These are phyloP conservation scores for Trichosporon ovoides DNA, from an alignment of 1,284 basidiomycete genomes.

Conservation along the genomic window DNA sequence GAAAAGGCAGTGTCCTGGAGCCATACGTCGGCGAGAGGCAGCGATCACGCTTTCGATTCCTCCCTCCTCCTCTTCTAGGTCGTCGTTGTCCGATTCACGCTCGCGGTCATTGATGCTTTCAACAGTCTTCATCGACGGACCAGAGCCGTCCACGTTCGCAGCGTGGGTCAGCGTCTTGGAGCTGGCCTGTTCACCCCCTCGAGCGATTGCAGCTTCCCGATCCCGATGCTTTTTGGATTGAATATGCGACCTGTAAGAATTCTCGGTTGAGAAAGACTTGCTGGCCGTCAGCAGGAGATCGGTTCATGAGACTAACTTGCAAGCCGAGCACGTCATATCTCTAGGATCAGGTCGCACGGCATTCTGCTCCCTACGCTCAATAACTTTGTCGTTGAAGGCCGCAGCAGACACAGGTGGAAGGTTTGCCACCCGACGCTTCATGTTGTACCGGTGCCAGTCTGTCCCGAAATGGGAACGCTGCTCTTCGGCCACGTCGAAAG, in stretches of 20 bases:
- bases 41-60: constrained; percentile 72
- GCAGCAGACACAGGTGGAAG: constrained; percentile 76
- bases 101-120: no score
- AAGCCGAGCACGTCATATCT: constrained; percentile 67
- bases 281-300: constrained; percentile 49
- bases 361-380: constrained; percentile 68
- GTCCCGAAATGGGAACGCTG: constrained; percentile 89
- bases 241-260: constrained; percentile 82
- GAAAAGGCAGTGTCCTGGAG: constrained; percentile 75
- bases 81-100: constrained; percentile 51
- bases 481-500: constrained; percentile 75
- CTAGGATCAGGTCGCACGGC: constrained; percentile 62
- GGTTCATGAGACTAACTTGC: constrained; percentile 61
- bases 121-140: neutral
- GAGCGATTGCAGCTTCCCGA: constrained; percentile 52
- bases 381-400: constrained; percentile 83
- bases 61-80: constrained; percentile 43
- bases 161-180: no score
- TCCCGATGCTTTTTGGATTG: constrained; percentile 89
- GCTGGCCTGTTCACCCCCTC: neutral
- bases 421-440: constrained; percentile 90
- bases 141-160: no score
- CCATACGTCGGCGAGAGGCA: constrained; percentile 59
- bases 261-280: constrained; percentile 83
- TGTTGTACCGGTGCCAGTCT: constrained; percentile 96